These are phyloP conservation scores for Apiotrichum gamsii DNA, from an alignment of 1,284 basidiomycete species.

Conservation along the genomic window DNA sequence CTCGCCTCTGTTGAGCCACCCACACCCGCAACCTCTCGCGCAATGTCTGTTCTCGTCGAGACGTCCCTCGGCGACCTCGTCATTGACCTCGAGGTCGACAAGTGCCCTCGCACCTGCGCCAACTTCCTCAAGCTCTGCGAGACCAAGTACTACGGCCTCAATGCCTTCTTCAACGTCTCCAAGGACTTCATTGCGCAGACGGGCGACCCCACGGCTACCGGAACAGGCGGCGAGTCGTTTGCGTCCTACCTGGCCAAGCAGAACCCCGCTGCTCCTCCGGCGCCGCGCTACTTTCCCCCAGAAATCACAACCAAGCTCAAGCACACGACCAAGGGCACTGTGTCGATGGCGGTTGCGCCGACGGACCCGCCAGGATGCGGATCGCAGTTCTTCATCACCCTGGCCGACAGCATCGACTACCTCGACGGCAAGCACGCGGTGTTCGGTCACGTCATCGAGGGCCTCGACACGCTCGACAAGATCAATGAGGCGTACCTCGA, in stretches of 20 bases:
- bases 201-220: slow-evolving; percentile 91
- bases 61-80: slow-evolving; percentile 93
- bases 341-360: slow-evolving; percentile 88
- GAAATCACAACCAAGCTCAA: slow-evolving; percentile 67
- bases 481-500: slow-evolving; percentile 87
- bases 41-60: slow-evolving; percentile 92
- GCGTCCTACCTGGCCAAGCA: slow-evolving; percentile 56
- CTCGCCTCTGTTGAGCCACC: not conserved
- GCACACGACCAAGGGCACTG: slow-evolving; percentile 77
- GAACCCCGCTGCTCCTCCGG: slow-evolving; percentile 41
- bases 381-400: slow-evolving; percentile 93
- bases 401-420: slow-evolving; percentile 85
- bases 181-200: slow-evolving; percentile 94
- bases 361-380: slow-evolving; percentile 72
- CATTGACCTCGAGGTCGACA: slow-evolving; percentile 88
- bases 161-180: slow-evolving; percentile 96
- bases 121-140: slow-evolving; percentile 98
- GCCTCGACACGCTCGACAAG: slow-evolving; percentile 84
- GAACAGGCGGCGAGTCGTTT: slow-evolving; percentile 82
- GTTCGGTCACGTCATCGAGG: slow-evolving; percentile 93
- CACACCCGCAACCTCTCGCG: not conserved
- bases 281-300: slow-evolving; percentile 80
- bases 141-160: slow-evolving; percentile 90
- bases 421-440: slow-evolving; percentile 93
- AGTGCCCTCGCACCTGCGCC: slow-evolving; percentile 80